Conservation (phyloP, 345 rosid species). For the Balakata baccata region DNA sequence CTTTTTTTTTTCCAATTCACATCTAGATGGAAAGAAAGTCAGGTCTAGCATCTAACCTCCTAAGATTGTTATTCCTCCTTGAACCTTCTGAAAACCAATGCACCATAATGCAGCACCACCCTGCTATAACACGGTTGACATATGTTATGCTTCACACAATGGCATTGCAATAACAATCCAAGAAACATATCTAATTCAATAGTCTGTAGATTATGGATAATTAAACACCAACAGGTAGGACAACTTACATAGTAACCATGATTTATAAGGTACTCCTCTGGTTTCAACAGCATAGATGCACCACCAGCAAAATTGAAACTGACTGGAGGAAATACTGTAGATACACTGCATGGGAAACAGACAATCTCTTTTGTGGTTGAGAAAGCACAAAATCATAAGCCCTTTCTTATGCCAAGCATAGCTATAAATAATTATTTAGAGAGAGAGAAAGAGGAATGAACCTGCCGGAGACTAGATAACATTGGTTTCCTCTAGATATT, state of each 20-base stretch:
- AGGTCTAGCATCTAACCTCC: conserved; percentile 61
- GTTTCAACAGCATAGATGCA: conserved; percentile 69
- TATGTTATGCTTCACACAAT: too few relatives aligned
- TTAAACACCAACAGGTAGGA: conserved; percentile 8
- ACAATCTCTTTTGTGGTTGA: background rate
- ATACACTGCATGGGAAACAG: conserved; percentile 28
- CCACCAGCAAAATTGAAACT: conserved; percentile 86
- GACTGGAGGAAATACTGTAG: conserved; percentile 69
- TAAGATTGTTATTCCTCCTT: conserved; percentile 62
- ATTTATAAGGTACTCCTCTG: conserved; percentile 56
- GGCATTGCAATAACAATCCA: background rate
- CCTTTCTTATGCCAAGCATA: background rate
- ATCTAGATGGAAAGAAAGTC: background rate
- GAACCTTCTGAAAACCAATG: conserved; percentile 70
- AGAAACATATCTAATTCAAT: conserved; percentile 4
- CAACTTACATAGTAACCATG: conserved; percentile 49
- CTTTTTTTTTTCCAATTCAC: too few relatives aligned
- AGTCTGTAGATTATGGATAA: conserved; percentile 1
- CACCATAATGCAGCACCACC: conserved; percentile 77
- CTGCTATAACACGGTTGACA: conserved; percentile 27
- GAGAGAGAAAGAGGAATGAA: conserved; percentile 23
- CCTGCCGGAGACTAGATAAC: conserved; percentile 75
- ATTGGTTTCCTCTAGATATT: conserved; percentile 53
- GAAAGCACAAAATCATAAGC: conserved; percentile 2
- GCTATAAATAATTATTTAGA: background rate